Evolutionary conservation across 2,329 filamentous ascomycete genomes (phyloP), one percentile per base, ranked within the genome.

Genomic region (Grosmannia clavigera): DNA sequence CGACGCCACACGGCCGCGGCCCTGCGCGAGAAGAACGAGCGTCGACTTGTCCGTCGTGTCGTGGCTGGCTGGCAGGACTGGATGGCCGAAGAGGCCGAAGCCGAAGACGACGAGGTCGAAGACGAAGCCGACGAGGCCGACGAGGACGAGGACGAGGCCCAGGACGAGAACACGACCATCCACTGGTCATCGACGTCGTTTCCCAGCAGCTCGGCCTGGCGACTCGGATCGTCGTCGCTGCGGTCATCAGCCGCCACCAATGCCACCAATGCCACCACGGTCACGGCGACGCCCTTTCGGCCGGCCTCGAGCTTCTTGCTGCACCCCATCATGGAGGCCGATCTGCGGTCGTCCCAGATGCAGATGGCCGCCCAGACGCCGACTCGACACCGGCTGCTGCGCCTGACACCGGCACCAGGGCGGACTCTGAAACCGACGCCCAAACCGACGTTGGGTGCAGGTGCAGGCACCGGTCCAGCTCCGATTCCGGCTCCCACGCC

Each of bases 1-100:
- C 55, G 60, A 0, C 29, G 56, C 22, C 63, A 65, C 62, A 65
- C 65, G 43, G 62, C 65, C 1, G 43, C 59, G 1, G 63, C 61
- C n/a, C 62, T 67, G 55, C 63, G 56, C 22, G 63, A 62, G 29
- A 66, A 67, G 62, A 64, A 65, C 55, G 60, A 62, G 12, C 63
- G 61, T 12, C 62, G 62, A 12, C 61, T 61, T 31, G 52, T 57
- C 25, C 56, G 64, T 5, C 65, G 62, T 7, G 62, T 63, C 14
- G 31, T 67, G 22, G 60, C 43, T 6, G 46, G 46, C 6, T 67
- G 66, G 66, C 60, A 58, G 43, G 46, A 55, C 10, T 35, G 31
- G 9, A 10, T n/a, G 52, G 54, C 5, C 46, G 29, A 10, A 12
- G 27, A 54, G 38, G 54, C 25, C 19, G n/a, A 50, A 6, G n/a